These are phyloP conservation scores for Geopyxis carbonaria DNA, from an alignment of 495 filamentous ascomycete genomes.

Conservation along the genomic window DNA sequence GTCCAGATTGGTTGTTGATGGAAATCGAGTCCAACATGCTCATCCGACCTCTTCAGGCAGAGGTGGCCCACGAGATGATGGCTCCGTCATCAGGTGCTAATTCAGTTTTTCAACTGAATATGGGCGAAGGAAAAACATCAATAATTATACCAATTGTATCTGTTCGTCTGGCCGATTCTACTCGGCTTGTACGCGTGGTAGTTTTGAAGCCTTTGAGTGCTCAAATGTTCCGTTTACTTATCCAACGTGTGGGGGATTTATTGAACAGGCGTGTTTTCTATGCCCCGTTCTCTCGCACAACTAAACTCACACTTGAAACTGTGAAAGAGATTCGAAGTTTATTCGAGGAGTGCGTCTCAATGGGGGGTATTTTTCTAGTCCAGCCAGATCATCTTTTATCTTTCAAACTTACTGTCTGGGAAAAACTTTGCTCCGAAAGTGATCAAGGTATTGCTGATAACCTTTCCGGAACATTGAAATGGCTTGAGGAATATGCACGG, in stretches of 20 bases:
- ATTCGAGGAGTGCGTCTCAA: slow-evolving; percentile 31
- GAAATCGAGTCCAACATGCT: slow-evolving; percentile 47
- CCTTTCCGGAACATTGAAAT: slow-evolving; percentile 30
- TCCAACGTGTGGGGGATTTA: slow-evolving; percentile 42
- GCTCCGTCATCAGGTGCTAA: slow-evolving; percentile 31
- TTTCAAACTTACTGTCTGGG: slow-evolving; percentile 46
- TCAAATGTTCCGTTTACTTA: slow-evolving; percentile 48
- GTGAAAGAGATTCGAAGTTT: slow-evolving; percentile 26
- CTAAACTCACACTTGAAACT: slow-evolving; percentile 24
- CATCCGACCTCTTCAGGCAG: slow-evolving; percentile 43
- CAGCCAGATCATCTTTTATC: slow-evolving; percentile 58
- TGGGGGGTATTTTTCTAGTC: slow-evolving; percentile 38
- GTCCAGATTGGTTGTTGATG: slow-evolving; percentile 43
- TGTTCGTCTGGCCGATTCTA: slow-evolving; percentile 36
- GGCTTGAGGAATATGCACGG: slow-evolving; percentile 29
- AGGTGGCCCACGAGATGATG: slow-evolving; percentile 43
- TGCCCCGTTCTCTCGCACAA: slow-evolving; percentile 43
- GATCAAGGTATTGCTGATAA: slow-evolving; percentile 21
- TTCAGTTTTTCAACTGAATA: slow-evolving; percentile 51
- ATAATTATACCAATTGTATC: slow-evolving; percentile 52
- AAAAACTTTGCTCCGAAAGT: no score
- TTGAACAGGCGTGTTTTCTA: slow-evolving; percentile 40
- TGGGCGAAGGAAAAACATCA: slow-evolving; percentile 59
- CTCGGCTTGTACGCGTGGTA: slow-evolving; percentile 38
- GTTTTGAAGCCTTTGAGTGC: slow-evolving; percentile 44